Evolutionary conservation across 345 rosid genomes (phyloP), one percentile per base, ranked within the genome.

Genomic region (Lepidium africanum): DNA sequence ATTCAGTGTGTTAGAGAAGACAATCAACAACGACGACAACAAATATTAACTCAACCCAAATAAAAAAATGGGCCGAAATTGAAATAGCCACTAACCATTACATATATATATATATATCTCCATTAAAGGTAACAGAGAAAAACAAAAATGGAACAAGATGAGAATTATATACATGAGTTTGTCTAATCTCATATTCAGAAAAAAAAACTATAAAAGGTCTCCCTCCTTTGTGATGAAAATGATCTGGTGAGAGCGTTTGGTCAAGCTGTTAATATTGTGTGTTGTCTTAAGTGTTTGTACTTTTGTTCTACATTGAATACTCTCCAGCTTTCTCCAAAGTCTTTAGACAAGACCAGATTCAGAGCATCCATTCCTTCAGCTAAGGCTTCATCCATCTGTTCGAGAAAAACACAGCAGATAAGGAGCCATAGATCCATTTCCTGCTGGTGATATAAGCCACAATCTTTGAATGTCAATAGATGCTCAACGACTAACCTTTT

Each of bases 211-310:
- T 3, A 42, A 25, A 41, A 15, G 14, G 3, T 62, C 5, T 14
- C 2, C 32, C 42, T 54, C 43, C 42, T 55, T 53, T 65, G 52
- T 41, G 61, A 33, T 12, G 41, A 47, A 48, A 10, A 36, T 35
- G 59, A 50, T 50, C 6, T 49, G 47, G 7, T 21, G 35, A 67
- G 13, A 46, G 39, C 45, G 33, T 41, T 63, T 15, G 42, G 69
- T 79, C 79, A 89, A 12, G 80, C 41, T 11, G 78, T 82, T 63
- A 87, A 5, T 12, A 59, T 27, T 6, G 83, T 82, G 58, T 86
- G 90, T 72, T 81, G 59, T 78, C 76, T 80, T 25, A 92, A 72
- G 65, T 87, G 96, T 82, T 92, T 89, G 83, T 92, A 89, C 79
- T 89, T 92, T 46, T 87, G 98, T 48, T 82, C 81, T 14, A 79